A percentile compares a stretch with the other conserved stretches of the same genome.
phyloP scores from a whole-genome alignment of 208 protist species.

The Sergeia podlipaevii region DNA sequence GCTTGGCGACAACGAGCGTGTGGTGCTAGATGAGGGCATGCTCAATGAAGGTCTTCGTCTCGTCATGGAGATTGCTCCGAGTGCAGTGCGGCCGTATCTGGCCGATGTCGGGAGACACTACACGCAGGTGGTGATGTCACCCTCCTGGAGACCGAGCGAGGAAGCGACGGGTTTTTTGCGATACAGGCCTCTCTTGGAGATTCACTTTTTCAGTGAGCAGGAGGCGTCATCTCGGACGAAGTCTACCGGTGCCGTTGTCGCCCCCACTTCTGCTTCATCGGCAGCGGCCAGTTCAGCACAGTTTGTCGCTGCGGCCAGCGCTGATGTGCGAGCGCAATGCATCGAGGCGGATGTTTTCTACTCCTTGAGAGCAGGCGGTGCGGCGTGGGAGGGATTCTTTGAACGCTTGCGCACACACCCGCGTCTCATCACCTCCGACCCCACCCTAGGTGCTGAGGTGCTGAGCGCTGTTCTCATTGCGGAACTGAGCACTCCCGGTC shows the following conservation, averaged over 20 bases:
- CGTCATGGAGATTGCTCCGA: slow-evolving; percentile 11
- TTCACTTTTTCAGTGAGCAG: too few species aligned
- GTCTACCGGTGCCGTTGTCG: too few species aligned
- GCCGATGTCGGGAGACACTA: slow-evolving; percentile 38
- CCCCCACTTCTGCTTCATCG: background rate
- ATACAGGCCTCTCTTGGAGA: slow-evolving; percentile 48
- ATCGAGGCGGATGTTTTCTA: slow-evolving; percentile 62
- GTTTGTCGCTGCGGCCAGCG: background rate
- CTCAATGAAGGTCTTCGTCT: slow-evolving; percentile 64
- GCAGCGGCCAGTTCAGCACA: background rate
- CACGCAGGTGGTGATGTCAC: slow-evolving; percentile 9
- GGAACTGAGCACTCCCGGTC: slow-evolving; percentile 35
- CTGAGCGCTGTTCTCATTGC: slow-evolving; percentile 63
- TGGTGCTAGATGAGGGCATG: slow-evolving; percentile 61
- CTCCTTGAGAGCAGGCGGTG: slow-evolving; percentile 26
- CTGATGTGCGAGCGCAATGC: slow-evolving; percentile 35
- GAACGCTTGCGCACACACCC: slow-evolving; percentile 34
- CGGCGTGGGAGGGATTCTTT: slow-evolving; percentile 37
- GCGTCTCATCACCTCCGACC: slow-evolving; percentile 26
- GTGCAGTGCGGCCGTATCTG: slow-evolving; percentile 47
- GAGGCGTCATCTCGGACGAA: too few species aligned
- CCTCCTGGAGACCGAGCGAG: slow-evolving; percentile 9
- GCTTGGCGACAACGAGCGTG: slow-evolving; percentile 44
- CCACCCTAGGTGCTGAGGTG: slow-evolving; percentile 55
- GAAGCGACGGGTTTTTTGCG: slow-evolving; percentile 36